Evolutionary conservation across 1,284 basidiomycete species (phyloP).

Genomic region (Cystobasidium sp.): DNA sequence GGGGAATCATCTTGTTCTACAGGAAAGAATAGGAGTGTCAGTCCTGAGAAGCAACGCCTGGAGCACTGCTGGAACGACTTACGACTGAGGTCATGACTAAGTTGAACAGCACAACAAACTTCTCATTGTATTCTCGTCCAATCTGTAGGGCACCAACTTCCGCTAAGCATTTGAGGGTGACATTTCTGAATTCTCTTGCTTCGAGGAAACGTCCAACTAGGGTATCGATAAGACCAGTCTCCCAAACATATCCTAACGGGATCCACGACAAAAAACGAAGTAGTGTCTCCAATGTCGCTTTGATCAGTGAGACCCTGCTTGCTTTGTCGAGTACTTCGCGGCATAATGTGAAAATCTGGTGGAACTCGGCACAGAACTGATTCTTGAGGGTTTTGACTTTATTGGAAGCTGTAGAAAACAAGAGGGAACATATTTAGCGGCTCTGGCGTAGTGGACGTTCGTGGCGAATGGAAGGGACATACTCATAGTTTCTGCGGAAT

Average conservation of each 20-base stretch:
- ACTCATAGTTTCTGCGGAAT: conserved; percentile 96
- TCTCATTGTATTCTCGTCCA: conserved; percentile 96
- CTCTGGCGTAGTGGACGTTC: background rate
- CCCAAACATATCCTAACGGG: conserved; percentile 97
- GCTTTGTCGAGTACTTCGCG: conserved; percentile 96
- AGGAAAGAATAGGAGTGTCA: background rate
- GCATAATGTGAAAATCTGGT: conserved; percentile 93
- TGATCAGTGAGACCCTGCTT: conserved; percentile 94
- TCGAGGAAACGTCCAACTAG: conserved; percentile 90
- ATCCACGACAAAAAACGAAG: conserved; percentile 95
- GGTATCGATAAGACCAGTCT: conserved; percentile 95
- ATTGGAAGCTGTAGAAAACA: conserved; percentile 65
- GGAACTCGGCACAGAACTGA: conserved; percentile 95
- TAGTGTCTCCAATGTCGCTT: conserved; percentile 92
- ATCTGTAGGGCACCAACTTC: conserved; percentile 92
- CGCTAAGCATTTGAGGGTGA: conserved; percentile 96
- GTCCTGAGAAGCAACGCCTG: background rate
- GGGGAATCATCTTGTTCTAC: conserved; percentile 91
- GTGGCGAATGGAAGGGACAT: background rate
- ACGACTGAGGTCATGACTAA: conserved; percentile 93
- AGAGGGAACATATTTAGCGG: background rate
- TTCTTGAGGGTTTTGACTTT: conserved; percentile 98
- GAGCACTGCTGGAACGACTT: background rate
- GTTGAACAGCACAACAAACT: conserved; percentile 96
- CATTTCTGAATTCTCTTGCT: conserved; percentile 94